Evolutionary conservation across 2,329 filamentous ascomycete species (phyloP), one percentile per base, ranked within the genome.

Genomic region (Cercospora beticola): DNA sequence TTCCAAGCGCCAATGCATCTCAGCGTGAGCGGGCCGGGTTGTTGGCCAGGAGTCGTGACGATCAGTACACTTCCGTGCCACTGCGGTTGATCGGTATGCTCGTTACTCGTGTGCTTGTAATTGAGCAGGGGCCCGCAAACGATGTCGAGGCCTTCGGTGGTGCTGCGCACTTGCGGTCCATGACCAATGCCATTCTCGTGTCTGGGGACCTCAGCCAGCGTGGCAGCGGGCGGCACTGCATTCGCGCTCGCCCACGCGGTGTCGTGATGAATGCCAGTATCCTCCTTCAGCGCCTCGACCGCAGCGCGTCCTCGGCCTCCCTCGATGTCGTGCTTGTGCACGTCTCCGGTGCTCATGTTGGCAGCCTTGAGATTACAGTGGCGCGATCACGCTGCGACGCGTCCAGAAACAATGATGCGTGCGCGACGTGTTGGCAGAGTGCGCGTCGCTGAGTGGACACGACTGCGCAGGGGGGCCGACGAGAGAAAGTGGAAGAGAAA

Each of bases 1-100:
- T 75, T 79, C n/a, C 79, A 80, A 36, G 80, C 81, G 36, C 86
- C 86, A 62, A 89, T 75, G 18, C 81, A 81, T 16, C 78, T 80
- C 72, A 94, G 79, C 28, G 84, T 83, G 49, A 96, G 88, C 70
- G 86, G 82, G 0, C 86, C 85, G 70, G 87, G 86, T 21, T 83
- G 82, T 75, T 87, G 88, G 26, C 91, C 91, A 4, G 93, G 91
- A 62, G 86, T 89, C 16, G 90, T 91, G 63, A 97, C 93, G 61
- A 97, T 83, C 74, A 97, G 82, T 7, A 97, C 91, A 78, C 93
- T 97, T 67, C 94, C 94, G 74, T 92, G 84, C 94, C 94, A 98
- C 49, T 81, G 82, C 46, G 83, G 82, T 60, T 74, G 76, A 30
- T 80, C 78, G 2, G 79, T 76, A 64, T 78, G 72, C 69, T 79